Evolutionary conservation across 148 eudicot species (phyloP).

Genomic region (Heliamphora exappendiculata): DNA sequence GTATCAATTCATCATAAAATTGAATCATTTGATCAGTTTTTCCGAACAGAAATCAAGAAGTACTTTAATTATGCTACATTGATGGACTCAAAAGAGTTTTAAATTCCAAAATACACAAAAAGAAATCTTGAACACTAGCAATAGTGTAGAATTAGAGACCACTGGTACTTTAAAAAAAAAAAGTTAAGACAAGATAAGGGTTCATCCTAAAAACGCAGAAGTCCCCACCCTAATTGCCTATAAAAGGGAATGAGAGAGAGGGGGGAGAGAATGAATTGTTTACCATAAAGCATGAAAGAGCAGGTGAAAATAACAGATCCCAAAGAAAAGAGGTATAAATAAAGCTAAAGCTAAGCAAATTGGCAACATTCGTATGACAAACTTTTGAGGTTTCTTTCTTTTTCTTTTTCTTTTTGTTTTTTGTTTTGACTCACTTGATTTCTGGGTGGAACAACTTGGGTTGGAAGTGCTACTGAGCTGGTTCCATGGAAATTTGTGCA

Average conservation of each 20-base stretch:
- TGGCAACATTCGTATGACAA: no score
- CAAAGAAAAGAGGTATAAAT: conserved; percentile 8
- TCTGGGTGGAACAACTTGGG: conserved; percentile 24
- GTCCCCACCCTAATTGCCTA: not conserved
- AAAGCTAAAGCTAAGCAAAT: conserved; percentile 1
- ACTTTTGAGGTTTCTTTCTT: not conserved
- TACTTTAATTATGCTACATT: no score
- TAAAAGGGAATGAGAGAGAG: conserved; percentile 4
- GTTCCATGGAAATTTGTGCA: conserved; percentile 20
- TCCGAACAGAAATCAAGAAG: no score
- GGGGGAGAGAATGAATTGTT: conserved; percentile 3
- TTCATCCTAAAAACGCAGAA: not conserved
- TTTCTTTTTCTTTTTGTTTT: not conserved
- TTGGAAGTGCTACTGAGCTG: not conserved
- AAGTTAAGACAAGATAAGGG: not conserved
- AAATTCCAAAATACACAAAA: not conserved
- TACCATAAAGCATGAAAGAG: not conserved
- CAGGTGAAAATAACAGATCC: conserved; percentile 5
- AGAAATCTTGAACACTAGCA: not conserved
- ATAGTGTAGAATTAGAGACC: not conserved
- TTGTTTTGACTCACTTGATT: conserved; percentile 30
- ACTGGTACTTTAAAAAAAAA: not conserved
- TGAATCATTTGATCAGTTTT: not conserved
- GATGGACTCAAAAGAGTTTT: not conserved
- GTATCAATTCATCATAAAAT: not conserved